A percentile compares a stretch with the other conserved stretches of the same genome.
phyloP scores from a whole-genome alignment of 1,139 yeast species.

The Suhomyces kunorum region DNA sequence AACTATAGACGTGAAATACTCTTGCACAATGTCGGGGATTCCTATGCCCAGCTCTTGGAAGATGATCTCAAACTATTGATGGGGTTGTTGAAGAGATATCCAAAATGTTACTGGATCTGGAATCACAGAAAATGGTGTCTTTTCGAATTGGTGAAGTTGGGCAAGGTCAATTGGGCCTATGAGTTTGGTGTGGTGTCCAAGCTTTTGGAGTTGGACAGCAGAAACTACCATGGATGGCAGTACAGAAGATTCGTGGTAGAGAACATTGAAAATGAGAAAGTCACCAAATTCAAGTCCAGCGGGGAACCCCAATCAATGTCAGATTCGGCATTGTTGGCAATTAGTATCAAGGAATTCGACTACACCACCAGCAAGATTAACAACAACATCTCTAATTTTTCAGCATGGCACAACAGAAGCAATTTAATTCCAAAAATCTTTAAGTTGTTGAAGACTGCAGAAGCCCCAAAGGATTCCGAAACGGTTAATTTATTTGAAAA shows the following conservation, averaged over 20 bases:
- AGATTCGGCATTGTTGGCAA: constrained; percentile 22
- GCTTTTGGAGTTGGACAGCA: constrained; percentile 67
- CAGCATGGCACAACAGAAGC: constrained; percentile 94
- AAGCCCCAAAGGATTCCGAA: constrained; percentile 14
- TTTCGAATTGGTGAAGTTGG: constrained; percentile 47
- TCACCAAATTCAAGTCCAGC: neutral
- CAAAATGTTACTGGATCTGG: constrained; percentile 98
- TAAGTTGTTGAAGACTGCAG: constrained; percentile 16
- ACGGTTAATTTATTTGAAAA: constrained; percentile 21
- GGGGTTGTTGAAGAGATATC: constrained; percentile 60
- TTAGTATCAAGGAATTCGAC: constrained; percentile 57
- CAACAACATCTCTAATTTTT: constrained; percentile 82
- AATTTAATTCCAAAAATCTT: constrained; percentile 62
- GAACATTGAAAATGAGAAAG: constrained; percentile 41
- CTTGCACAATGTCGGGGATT: constrained; percentile 15
- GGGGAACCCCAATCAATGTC: neutral
- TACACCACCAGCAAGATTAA: constrained; percentile 81
- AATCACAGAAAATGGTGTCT: constrained; percentile 88
- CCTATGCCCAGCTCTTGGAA: constrained; percentile 38
- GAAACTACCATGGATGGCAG: constrained; percentile 97
- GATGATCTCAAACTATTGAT: constrained; percentile 65
- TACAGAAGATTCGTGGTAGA: constrained; percentile 75
- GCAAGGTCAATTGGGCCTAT: constrained; percentile 57
- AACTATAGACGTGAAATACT: constrained; percentile 81
- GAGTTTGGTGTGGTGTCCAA: constrained; percentile 72